These are phyloP conservation scores for Peronospora belbahrii DNA, from an alignment of 352 stramenopile genomes.

Conservation along the genomic window DNA sequence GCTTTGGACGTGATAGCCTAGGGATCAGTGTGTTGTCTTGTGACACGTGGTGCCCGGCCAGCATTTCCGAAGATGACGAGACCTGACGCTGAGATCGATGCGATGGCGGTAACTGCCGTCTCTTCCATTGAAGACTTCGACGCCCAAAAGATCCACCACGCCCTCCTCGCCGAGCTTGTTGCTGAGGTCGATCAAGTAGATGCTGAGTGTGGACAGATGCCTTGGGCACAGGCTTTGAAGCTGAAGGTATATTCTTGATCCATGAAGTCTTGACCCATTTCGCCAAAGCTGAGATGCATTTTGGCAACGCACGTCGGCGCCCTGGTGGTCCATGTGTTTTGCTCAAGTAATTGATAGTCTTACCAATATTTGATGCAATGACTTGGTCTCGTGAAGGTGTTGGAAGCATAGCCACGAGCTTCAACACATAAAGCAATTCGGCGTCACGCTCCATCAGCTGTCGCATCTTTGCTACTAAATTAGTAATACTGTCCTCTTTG, in stretches of 20 bases:
- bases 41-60: slow-evolving; percentile 8
- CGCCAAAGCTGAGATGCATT: slow-evolving; percentile 37
- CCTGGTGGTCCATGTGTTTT: slow-evolving; percentile 35
- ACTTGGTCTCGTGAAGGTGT: slow-evolving; percentile 44
- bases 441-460: slow-evolving; percentile 21
- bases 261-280: slow-evolving; percentile 72
- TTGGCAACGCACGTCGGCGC: slow-evolving; percentile 28
- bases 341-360: slow-evolving; percentile 45
- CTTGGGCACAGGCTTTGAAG: slow-evolving; percentile 9
- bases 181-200: slow-evolving; percentile 17
- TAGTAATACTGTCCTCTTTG: slow-evolving; percentile 6
- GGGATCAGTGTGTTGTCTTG: slow-evolving; percentile 28
- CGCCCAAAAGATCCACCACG: slow-evolving; percentile 16
- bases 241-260: slow-evolving; percentile 40
- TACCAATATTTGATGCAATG: slow-evolving; percentile 51
- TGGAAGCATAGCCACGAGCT: slow-evolving; percentile 71
- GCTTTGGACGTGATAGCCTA: slow-evolving; percentile 2
- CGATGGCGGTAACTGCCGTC: slow-evolving; percentile 15
- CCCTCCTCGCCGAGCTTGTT: slow-evolving; percentile 25
- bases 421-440: slow-evolving; percentile 25
- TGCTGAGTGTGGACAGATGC: not conserved
- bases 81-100: slow-evolving; percentile 12
- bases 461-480: not conserved
- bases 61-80: not conserved
- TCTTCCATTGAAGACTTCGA: slow-evolving; percentile 13